Base-by-base conservation (phyloP, 352 stramenopile species). In the Thalassiosira livingstoniorum region DNA sequence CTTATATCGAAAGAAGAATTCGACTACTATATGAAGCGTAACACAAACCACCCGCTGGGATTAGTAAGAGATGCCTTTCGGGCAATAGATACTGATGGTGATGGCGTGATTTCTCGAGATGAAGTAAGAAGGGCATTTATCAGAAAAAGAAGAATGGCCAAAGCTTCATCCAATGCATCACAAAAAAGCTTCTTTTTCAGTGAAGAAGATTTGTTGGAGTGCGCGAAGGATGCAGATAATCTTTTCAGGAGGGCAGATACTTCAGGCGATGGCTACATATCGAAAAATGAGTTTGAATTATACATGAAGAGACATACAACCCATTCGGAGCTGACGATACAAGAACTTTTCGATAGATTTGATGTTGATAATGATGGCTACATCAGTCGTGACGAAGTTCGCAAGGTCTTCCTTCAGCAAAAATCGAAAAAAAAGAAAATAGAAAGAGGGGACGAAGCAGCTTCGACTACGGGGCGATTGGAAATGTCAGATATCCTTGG, bases 251-350 rank as follows among this genome's bases (percentile, higher is more conserved):
- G 32, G 53, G 73, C 62, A 54, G 73, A 80, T 62, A 34, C 47
- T 13, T 65, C 71, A 34, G 37, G 54, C n/a, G 37, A 68, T 43
- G 73, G 64, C 39, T 25, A 37, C n/a, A 21, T 80, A 5, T 62
- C 73, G 0, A 60, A 54, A 29, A 47, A 31, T 25, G 73, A 80
- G 53, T 80, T 80, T 51, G 47, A 67, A 31, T 25, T 58, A 10
- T 80, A 80, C 51, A 75, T 80, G 73, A 74, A 75, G 31, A 64
- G 64, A 10, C 42, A 80, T 45, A 80, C 73, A 32, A 58, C 57
- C 27, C 61, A 80, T 63, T 66, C 62, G 15, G 47, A 67, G 4
- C 53, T 53, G 10, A 63, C 54, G 4, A 80, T 80, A 60, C 1
- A 2, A 51, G 39, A 66, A 34, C 37, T 80, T 25, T 80, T 75